Evolutionary conservation across 2,329 filamentous ascomycete genomes (phyloP).

Genomic region (Clonostachys chloroleuca): DNA sequence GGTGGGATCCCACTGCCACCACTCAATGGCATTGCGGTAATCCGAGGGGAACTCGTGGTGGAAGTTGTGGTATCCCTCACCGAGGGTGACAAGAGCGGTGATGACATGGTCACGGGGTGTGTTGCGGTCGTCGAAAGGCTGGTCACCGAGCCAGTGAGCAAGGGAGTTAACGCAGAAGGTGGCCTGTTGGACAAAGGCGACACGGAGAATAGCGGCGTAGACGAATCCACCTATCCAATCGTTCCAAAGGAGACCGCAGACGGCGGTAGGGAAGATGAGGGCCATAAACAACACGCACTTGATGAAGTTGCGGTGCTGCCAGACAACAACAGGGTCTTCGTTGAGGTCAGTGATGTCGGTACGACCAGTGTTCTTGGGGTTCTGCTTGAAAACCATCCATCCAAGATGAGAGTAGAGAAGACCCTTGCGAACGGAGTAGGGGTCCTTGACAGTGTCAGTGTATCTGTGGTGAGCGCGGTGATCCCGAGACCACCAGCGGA

Average conservation of each 20-base stretch:
- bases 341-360: slow-evolving; percentile 87
- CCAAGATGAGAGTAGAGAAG: slow-evolving; percentile 74
- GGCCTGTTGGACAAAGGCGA: slow-evolving; percentile 88
- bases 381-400: slow-evolving; percentile 94
- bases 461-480: slow-evolving; percentile 88
- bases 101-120: slow-evolving; percentile 84
- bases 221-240: slow-evolving; percentile 81
- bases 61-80: slow-evolving; percentile 93
- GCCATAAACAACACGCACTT: slow-evolving; percentile 76
- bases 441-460: slow-evolving; percentile 89
- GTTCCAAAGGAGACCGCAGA: slow-evolving; percentile 75
- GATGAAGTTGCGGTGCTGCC: slow-evolving; percentile 85
- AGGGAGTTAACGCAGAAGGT: slow-evolving; percentile 92
- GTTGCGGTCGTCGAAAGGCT: slow-evolving; percentile 91
- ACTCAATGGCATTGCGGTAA: slow-evolving; percentile 88
- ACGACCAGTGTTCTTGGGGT: slow-evolving; percentile 82
- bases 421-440: slow-evolving; percentile 87
- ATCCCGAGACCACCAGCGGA: slow-evolving; percentile 84
- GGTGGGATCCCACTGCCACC: slow-evolving; percentile 88
- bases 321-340: slow-evolving; percentile 79
- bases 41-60: slow-evolving; percentile 93
- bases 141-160: slow-evolving; percentile 87
- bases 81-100: slow-evolving; percentile 79
- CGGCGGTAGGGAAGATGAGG: slow-evolving; percentile 68
- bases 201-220: slow-evolving; percentile 79